Conservation (phyloP, 805 yeast species). For the Lipomyces yamanashiensis region DNA sequence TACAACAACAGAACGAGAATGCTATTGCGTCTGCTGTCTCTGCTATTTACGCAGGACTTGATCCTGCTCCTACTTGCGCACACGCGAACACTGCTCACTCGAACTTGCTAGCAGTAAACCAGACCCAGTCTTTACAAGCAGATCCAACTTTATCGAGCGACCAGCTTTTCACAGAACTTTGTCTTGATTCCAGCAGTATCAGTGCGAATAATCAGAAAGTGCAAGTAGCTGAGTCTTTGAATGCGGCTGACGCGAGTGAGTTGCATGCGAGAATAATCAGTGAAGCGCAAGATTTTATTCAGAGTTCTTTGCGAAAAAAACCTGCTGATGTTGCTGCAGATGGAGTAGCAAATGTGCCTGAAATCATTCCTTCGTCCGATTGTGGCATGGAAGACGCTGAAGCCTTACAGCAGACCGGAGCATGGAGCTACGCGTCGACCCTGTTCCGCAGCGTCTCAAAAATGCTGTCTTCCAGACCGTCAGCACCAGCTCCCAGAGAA, state of each 20-base stretch:
- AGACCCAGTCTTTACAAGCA: background rate
- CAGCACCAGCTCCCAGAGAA: background rate
- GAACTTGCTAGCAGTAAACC: background rate
- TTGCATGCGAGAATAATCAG: background rate
- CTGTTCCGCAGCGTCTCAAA: background rate
- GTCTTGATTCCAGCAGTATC: background rate
- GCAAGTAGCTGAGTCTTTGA: background rate
- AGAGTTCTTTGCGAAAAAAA: background rate
- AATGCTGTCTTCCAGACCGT: background rate
- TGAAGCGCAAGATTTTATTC: slow-evolving; percentile 7
- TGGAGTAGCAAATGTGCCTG: background rate
- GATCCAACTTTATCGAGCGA: background rate
- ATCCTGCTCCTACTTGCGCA: background rate
- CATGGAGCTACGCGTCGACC: background rate
- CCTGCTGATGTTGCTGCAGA: background rate
- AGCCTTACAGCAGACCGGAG: background rate
- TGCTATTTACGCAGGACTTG: too few relatives aligned
- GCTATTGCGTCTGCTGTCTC: too few relatives aligned
- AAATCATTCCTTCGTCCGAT: background rate
- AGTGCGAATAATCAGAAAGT: background rate
- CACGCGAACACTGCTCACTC: background rate
- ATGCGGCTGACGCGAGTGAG: background rate
- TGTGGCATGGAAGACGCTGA: background rate
- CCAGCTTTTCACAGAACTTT: background rate
- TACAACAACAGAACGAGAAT: too few relatives aligned